These are phyloP conservation scores for Colletotrichum simmondsii DNA, from an alignment of 2,329 filamentous ascomycete species.

Conservation along the genomic window DNA sequence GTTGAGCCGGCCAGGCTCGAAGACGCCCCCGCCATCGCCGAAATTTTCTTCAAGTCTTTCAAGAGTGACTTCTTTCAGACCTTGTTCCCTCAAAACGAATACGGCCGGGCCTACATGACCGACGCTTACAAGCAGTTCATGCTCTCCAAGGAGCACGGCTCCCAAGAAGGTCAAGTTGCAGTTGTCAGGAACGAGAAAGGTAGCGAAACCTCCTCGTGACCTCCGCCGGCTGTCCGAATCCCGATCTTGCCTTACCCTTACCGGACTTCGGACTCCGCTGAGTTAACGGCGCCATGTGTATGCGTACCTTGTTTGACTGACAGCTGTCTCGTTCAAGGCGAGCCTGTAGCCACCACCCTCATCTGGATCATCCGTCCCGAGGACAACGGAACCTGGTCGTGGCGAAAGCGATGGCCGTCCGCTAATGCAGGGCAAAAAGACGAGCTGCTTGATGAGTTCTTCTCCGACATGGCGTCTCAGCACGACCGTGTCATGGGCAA, in stretches of 20 bases:
- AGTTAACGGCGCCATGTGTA: neutral
- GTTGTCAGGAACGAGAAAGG: slow-evolving; percentile 27
- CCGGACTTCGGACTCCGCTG: neutral
- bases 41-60: slow-evolving; percentile 32
- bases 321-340: neutral
- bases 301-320: neutral
- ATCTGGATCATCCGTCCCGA: slow-evolving; percentile 29
- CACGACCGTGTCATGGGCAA: slow-evolving; percentile 33
- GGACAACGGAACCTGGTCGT: slow-evolving; percentile 28
- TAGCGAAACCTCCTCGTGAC: neutral
- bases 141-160: slow-evolving; percentile 10
- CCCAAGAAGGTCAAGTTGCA: slow-evolving; percentile 23
- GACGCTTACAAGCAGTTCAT: slow-evolving; percentile 21
- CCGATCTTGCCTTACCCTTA: neutral
- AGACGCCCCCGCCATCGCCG: slow-evolving; percentile 26
- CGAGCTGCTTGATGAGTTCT: slow-evolving; percentile 33
- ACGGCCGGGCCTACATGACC: slow-evolving; percentile 26
- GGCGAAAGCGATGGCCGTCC: slow-evolving; percentile 30
- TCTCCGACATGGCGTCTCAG: slow-evolving; percentile 33
- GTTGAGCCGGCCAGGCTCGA: slow-evolving; percentile 20
- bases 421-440: slow-evolving; percentile 25
- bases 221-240: neutral
- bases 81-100: slow-evolving; percentile 26
- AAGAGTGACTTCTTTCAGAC: slow-evolving; percentile 28
- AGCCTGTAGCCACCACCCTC: slow-evolving; percentile 8